A percentile compares a stretch with the other conserved stretches of the same genome.
Conservation (phyloP, 2,329 filamentous ascomycete species). For the Colletotrichum abscissum region DNA sequence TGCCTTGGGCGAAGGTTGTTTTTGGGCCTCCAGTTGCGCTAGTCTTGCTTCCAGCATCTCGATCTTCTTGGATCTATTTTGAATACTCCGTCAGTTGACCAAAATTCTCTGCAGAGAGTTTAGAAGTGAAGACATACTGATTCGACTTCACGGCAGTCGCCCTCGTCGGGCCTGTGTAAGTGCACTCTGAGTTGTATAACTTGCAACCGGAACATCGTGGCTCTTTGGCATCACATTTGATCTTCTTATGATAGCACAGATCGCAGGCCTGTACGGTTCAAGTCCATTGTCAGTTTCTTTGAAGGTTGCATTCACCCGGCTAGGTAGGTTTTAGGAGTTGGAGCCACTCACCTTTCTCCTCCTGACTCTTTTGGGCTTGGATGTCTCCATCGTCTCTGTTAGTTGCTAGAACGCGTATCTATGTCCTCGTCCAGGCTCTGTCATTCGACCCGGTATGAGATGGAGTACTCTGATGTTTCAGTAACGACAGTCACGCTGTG, state of each 20-base stretch:
- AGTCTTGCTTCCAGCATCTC: conserved; percentile 20
- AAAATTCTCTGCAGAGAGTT: fast-evolving
- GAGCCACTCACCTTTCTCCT: conserved; percentile 13
- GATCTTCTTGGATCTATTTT: conserved; percentile 6
- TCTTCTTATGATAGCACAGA: conserved; percentile 30
- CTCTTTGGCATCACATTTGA: conserved; percentile 27
- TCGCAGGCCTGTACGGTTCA: conserved; percentile 18
- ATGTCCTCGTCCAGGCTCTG: not conserved
- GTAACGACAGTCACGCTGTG: no score
- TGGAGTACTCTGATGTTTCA: no score
- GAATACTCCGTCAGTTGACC: not conserved
- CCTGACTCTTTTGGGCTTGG: conserved; percentile 11
- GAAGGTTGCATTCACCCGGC: no score
- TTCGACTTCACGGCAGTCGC: not conserved
- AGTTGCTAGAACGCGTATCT: not conserved
- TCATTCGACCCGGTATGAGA: not conserved
- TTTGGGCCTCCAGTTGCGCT: conserved; percentile 17
- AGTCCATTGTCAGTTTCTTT: no score
- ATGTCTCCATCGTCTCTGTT: not conserved
- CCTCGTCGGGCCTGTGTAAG: conserved; percentile 22
- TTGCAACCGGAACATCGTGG: conserved; percentile 30
- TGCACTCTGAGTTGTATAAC: conserved; percentile 29
- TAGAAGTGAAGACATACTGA: not conserved
- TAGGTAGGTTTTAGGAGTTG: no score
- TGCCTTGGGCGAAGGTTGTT: not conserved